Conservation (phyloP, 2,329 filamentous ascomycete species). For the Harringtonia lauricola region DNA sequence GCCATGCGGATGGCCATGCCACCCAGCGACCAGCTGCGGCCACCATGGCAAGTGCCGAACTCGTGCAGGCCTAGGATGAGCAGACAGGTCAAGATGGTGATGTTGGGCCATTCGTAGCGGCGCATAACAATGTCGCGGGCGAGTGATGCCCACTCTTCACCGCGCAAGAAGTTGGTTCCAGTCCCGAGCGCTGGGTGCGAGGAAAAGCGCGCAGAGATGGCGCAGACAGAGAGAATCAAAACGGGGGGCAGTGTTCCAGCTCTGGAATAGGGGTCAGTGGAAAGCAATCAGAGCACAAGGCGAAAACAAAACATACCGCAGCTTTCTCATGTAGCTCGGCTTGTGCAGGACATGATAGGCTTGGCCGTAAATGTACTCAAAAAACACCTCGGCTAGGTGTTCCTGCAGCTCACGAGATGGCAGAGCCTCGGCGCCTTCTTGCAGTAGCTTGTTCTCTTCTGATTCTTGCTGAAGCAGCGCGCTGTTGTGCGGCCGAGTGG, state of each 20-base stretch:
- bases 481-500: conserved; percentile 12
- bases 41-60: conserved; percentile 93
- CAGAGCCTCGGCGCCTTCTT: conserved; percentile 72
- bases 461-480: conserved; percentile 49
- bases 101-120: conserved; percentile 89
- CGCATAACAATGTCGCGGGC: conserved; percentile 81
- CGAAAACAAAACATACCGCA: conserved; percentile 43
- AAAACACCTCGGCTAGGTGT: conserved; percentile 88
- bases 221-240: conserved; percentile 85
- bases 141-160: conserved; percentile 80
- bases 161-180: conserved; percentile 63
- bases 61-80: conserved; percentile 84
- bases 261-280: conserved; percentile 26
- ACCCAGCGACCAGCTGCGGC: conserved; percentile 88
- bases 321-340: conserved; percentile 87
- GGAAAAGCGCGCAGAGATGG: conserved; percentile 89
- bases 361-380: conserved; percentile 91
- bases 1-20: conserved; percentile 96
- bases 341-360: conserved; percentile 92
- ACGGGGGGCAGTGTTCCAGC: conserved; percentile 77
- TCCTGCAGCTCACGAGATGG: conserved; percentile 83
- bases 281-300: not conserved
- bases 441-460: conserved; percentile 67
- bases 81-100: conserved; percentile 87
- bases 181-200: conserved; percentile 71